Base-by-base conservation (phyloP, 2,329 filamentous ascomycete species). In the Penicillium sp. region DNA sequence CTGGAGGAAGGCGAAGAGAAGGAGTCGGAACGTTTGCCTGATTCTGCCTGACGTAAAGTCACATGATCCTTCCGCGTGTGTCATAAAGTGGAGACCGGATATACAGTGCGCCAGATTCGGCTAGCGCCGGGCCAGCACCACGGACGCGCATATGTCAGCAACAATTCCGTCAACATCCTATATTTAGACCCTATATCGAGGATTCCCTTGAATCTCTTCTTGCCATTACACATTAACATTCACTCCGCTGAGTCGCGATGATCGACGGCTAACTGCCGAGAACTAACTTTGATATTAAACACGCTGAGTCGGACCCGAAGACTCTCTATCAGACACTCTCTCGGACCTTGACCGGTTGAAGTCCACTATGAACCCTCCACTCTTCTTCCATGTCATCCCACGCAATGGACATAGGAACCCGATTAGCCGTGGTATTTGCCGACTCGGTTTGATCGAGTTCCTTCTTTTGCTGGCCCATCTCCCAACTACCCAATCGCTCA, bases 401-500 rank as follows among this genome's bases (percentile, higher is more conserved):
- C 7, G 38, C 20, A n/a, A 25, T 20, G 12, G 38, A 24, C 38
- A 40, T 24, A 67, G 67, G 27, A 72, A 25, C 28, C 4, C 10
- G 41, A 9, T 52, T 39, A 25, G 27, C 52, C 23, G 40, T 39
- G n/a, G 44, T 37, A 27, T 3, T 42, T 46, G 43, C 40, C 55
- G 55, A 32, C 53, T 20, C 33, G 6, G 15, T 7, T 5, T 37
- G 33, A 33, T 48, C 57, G 38, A 24, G 56, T 47, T 43, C 51
- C 58, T 54, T 67, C 62, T 62, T 63, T 15, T 64, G 59, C 39
- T 68, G 57, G 46, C 72, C 71, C 65, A 82, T 63, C 61, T 82
- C 80, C 80, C 80, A 83, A 52, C 79, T 82, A 0, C 78, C 79
- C 15, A 76, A 69, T 38, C 79, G 67, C 65, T 81, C 79, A 60